These are phyloP conservation scores for Tillandsia fasciculata DNA, from an alignment of 176 grass and related monocot species.

Conservation along the genomic window DNA sequence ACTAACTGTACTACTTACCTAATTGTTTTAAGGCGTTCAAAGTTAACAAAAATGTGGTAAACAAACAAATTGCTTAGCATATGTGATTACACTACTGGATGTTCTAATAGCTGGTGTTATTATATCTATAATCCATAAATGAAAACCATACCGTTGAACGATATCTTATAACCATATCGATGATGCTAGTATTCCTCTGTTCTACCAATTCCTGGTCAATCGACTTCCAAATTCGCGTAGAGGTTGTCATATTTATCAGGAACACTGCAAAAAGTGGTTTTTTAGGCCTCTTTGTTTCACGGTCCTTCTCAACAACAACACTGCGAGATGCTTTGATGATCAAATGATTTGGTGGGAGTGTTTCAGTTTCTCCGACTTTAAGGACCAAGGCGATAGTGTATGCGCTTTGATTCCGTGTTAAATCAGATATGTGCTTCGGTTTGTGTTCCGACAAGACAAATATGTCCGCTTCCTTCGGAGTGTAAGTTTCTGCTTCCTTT, in stretches of 20 bases:
- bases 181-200: constrained; percentile 12
- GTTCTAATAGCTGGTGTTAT: neutral
- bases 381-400: constrained; percentile 27
- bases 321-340: constrained; percentile 20
- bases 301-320: constrained; percentile 2
- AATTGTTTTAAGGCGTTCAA: no score
- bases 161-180: constrained; percentile 18
- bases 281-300: neutral
- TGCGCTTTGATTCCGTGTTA: neutral
- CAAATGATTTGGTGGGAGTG: constrained; percentile 21
- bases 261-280: constrained; percentile 14
- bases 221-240: constrained; percentile 43
- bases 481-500: neutral
- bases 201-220: constrained; percentile 10
- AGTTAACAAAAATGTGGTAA: no score
- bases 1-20: no score
- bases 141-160: constrained; percentile 17
- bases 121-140: neutral
- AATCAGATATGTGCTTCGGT: constrained; percentile 22
- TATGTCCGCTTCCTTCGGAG: constrained; percentile 32
- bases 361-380: neutral
- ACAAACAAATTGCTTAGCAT: neutral
- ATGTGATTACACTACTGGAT: no score
- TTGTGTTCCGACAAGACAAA: constrained; percentile 16
- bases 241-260: constrained; percentile 40